Evolutionary conservation across 164 flowering plant genomes (phyloP), one percentile per base, ranked within the genome.

Genomic region (Liquidambar formosana): DNA sequence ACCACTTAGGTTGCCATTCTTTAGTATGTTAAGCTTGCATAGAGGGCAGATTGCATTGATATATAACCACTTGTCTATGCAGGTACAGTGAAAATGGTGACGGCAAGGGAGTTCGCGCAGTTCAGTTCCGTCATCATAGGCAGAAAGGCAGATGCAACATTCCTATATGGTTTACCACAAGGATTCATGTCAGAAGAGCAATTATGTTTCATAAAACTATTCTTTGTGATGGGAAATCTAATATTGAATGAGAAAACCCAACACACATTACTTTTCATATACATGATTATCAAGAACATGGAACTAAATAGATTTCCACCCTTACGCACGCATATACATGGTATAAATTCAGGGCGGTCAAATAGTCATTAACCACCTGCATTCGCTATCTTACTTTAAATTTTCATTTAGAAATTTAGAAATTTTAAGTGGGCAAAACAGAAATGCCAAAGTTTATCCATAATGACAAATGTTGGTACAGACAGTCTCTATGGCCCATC

Each of bases 31-130:
- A 81, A 75, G 84, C 75, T 93, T 93, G 93, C 97, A 93, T 64
- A 93, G 94, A 13, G 95, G 96, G 74, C 97, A 90, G 15, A 85
- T 86, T 11, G 96, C 93, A 66, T 91, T 93, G 52, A 91, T 89
- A 73, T 76, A 80, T n/a, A 93, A 75, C 97, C 97, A 92, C 71
- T 86, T 91, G 82, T 82, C 85, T 16, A 91, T 81, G 83, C 97
- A 89, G 46, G 79, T 56, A 16, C 82, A 81, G 78, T 93, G 97
- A 69, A 92, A 93, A 73, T 86, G 92, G 76, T 93, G 96, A 11
- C 75, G 77, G 69, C 98, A 93, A 18, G 95, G 96, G 70, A 91
- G 96, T 48, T 85, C 84, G n/a, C 89, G 86, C 65, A 93, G 81
- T 64, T 93, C 97, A 5, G 71, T 65, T 38, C 92, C 96, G 66